Conservation (phyloP, 73 alveolate species). For the Paramecium pentaurelia region DNA sequence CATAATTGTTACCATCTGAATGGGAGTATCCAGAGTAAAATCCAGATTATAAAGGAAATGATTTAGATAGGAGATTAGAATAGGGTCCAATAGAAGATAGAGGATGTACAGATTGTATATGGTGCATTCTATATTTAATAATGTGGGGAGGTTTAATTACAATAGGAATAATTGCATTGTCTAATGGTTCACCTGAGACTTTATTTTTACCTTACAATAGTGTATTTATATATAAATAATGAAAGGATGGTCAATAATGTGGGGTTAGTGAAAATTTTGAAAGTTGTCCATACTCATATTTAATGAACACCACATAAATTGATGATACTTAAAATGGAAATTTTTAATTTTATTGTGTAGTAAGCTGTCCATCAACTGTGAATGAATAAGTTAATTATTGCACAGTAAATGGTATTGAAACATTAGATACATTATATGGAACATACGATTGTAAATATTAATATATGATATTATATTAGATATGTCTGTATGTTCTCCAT, state of each 20-base stretch:
- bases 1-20: not conserved
- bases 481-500: not conserved
- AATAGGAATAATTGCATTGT: not conserved
- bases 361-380: not conserved
- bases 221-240: not conserved
- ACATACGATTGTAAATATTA: not conserved
- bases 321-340: not conserved
- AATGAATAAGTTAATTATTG: not conserved
- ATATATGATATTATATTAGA: not conserved
- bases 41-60: constrained; percentile 22
- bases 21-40: constrained; percentile 41
- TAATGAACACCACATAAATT: not conserved
- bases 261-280: not conserved
- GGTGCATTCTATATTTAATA: constrained; percentile 25
- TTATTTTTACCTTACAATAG: not conserved
- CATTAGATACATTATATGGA: not conserved
- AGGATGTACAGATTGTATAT: constrained; percentile 39
- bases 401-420: not conserved
- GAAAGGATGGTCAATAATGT: not conserved
- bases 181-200: not conserved
- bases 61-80: not conserved
- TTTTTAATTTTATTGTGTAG: not conserved
- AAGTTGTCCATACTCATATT: constrained; percentile 10
- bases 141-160: not conserved
- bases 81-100: constrained; percentile 26